These are phyloP conservation scores for Gnetum montanum DNA, from an alignment of 75 land plant species.

Conservation along the genomic window DNA sequence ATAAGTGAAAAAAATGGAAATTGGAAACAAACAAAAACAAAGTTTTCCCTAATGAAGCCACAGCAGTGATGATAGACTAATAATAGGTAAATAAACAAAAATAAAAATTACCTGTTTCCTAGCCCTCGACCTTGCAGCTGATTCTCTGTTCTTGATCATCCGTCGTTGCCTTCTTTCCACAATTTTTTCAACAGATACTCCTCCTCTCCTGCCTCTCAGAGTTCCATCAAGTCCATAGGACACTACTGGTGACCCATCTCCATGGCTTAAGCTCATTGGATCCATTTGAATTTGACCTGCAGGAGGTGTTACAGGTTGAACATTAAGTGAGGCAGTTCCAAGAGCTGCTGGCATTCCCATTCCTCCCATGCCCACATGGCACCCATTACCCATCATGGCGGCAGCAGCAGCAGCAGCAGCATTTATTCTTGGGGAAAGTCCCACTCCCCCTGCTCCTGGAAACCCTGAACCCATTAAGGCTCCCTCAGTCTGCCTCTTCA, in stretches of 20 bases:
- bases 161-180: slow-evolving; percentile 76
- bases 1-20: background rate
- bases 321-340: slow-evolving; percentile 12
- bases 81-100: background rate
- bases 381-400: slow-evolving; percentile 12
- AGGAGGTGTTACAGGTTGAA: slow-evolving; percentile 28
- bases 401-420: background rate
- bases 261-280: slow-evolving; percentile 40
- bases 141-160: slow-evolving; percentile 86
- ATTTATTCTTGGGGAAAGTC: slow-evolving; percentile 12
- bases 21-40: no score
- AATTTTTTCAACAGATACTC: slow-evolving; percentile 52
- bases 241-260: slow-evolving; percentile 37
- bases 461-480: slow-evolving; percentile 3
- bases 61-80: background rate
- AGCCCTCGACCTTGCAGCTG: slow-evolving; percentile 81
- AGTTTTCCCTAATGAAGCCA: no score
- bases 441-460: slow-evolving; percentile 16
- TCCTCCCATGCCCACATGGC: slow-evolving; percentile 12
- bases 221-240: slow-evolving; percentile 38
- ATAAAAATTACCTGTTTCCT: slow-evolving; percentile 67
- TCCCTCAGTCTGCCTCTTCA: slow-evolving; percentile 9
- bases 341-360: slow-evolving; percentile 26
- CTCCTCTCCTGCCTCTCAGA: slow-evolving; percentile 43
- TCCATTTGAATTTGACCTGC: slow-evolving; percentile 27